Evolutionary conservation across 768 basidiomycete genomes (phyloP), one percentile per base, ranked within the genome.

Genomic region (Hericium alpestre): DNA sequence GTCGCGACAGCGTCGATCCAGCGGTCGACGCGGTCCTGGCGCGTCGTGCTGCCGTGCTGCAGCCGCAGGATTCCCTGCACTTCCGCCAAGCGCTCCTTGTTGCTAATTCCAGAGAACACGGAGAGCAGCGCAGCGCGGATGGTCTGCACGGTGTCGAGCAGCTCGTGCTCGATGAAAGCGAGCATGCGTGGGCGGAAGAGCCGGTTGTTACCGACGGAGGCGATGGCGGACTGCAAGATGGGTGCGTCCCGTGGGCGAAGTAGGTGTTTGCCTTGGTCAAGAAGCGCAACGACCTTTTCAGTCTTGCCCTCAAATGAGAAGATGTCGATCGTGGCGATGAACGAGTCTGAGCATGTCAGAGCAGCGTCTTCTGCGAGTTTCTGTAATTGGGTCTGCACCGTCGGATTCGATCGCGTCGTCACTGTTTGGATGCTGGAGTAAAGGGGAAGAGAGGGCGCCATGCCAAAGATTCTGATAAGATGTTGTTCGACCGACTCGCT

Each of bases 221-320:
- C 59, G 9, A 76, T 74, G 0, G 80, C 79, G 15, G 64, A 59
- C 56, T 81, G 82, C 18, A 83, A 65, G 0, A 72, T 66, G 1
- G 64, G 37, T 4, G 76, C 69, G 52, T 87, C 83, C 13, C 80
- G 77, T 1, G 84, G 76, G 3, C 83, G 82, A n/a, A 87, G 72
- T 47, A 86, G 78, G 53, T 82, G 73, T 1, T 71, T 66, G 62
- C 86, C 70, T 0, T 69, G 56, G 18, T 72, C 65, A 52, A 86
- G 76, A 10, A 84, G 73, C 0, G 56, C 38, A 43, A 71, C 51
- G 59, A 85, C 67, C 27, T 62, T 63, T 0, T 67, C 64, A 6
- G 68, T 58, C 38, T 77, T 63, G 61, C 66, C 63, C 43, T 75
- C 72, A 3, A 65, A 41, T 3, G 75, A 66, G 63, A 78, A 66